Evolutionary conservation across 352 stramenopile genomes (phyloP).

Genomic region (Pythium diclinum): DNA sequence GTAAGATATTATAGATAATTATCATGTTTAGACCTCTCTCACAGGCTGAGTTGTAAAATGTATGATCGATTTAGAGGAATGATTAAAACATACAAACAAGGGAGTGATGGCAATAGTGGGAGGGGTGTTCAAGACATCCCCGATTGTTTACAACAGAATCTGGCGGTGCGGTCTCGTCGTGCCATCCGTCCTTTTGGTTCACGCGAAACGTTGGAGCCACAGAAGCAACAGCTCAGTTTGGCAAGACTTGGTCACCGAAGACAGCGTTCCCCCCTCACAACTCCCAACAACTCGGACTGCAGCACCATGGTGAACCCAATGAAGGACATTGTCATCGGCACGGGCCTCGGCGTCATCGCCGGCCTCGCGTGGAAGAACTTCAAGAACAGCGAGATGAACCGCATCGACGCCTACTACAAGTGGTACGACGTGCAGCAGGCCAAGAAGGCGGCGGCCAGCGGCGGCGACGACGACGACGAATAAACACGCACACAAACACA

Average conservation of each 20-base stretch:
- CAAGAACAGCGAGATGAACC: constrained; percentile 67
- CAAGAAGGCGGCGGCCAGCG: constrained; percentile 48
- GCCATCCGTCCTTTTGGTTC: constrained; percentile 21
- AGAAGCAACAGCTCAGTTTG: constrained; percentile 26
- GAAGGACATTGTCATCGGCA: constrained; percentile 82
- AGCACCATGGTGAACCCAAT: constrained; percentile 71
- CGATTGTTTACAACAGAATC: constrained; percentile 1
- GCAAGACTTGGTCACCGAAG: constrained; percentile 24
- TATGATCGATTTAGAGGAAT: neutral
- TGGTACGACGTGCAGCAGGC: constrained; percentile 70
- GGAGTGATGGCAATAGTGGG: neutral
- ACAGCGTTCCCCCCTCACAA: constrained; percentile 6
- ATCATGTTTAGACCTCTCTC: neutral
- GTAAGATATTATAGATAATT: neutral
- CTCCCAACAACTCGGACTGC: neutral
- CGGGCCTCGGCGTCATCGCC: constrained; percentile 49
- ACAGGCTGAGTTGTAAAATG: neutral
- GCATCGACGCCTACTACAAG: constrained; percentile 81
- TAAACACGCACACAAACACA: constrained; percentile 15
- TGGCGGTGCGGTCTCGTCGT: constrained; percentile 19
- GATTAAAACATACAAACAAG: neutral
- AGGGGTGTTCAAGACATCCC: neutral
- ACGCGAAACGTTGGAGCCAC: constrained; percentile 27
- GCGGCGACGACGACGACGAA: constrained; percentile 47
- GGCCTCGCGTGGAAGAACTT: constrained; percentile 63